These are phyloP conservation scores for Carpinus viminea DNA, from an alignment of 306 rosid species.

Conservation along the genomic window DNA sequence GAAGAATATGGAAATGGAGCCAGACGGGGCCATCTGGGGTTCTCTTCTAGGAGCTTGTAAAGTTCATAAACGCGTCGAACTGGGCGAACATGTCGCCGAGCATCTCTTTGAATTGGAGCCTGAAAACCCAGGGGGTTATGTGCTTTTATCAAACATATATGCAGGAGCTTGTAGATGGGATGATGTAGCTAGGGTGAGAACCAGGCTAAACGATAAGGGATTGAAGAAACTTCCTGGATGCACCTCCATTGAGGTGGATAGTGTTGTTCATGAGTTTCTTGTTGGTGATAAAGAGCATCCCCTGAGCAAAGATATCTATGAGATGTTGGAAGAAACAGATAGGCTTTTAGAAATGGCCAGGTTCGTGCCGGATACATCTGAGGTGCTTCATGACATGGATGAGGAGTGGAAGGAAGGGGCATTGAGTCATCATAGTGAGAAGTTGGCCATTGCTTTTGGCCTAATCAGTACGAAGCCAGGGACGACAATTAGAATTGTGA, in stretches of 20 bases:
- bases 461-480: slow-evolving; percentile 82
- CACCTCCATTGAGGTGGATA: slow-evolving; percentile 74
- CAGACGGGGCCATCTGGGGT: slow-evolving; percentile 90
- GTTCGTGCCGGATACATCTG: slow-evolving; percentile 75
- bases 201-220: slow-evolving; percentile 67
- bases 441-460: slow-evolving; percentile 81
- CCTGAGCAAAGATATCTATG: slow-evolving; percentile 45
- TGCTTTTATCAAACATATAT: slow-evolving; percentile 77
- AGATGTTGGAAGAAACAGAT: slow-evolving; percentile 66
- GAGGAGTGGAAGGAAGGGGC: slow-evolving; percentile 87
- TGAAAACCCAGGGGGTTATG: slow-evolving; percentile 65
- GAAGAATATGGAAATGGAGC: slow-evolving; percentile 66
- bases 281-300: slow-evolving; percentile 78
- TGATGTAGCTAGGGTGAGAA: slow-evolving; percentile 76
- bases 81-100: slow-evolving; percentile 64
- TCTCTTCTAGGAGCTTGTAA: slow-evolving; percentile 83
- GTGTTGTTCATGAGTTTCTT: slow-evolving; percentile 81
- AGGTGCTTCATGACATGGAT: slow-evolving; percentile 75
- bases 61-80: slow-evolving; percentile 58
- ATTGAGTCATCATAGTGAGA: slow-evolving; percentile 84
- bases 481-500: slow-evolving; percentile 65
- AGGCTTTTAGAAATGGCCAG: slow-evolving; percentile 56
- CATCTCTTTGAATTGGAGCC: slow-evolving; percentile 68
- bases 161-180: slow-evolving; percentile 86
- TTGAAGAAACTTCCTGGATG: slow-evolving; percentile 91